Evolutionary conservation across 2,329 filamentous ascomycete genomes (phyloP).

Genomic region (Dactylellina sp.): DNA sequence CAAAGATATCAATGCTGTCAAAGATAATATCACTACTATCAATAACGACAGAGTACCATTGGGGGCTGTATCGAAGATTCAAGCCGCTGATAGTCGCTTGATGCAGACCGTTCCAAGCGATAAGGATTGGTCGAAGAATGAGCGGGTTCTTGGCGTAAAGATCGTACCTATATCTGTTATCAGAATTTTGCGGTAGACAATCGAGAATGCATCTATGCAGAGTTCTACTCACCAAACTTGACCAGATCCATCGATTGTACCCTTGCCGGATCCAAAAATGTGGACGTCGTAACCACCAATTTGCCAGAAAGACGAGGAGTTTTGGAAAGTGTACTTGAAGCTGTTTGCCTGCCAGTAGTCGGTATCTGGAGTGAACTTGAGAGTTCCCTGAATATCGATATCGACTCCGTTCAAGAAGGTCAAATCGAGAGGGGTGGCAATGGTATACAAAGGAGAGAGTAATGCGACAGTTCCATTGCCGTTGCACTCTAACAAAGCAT

Average conservation of each 20-base stretch:
- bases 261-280: constrained; percentile 71
- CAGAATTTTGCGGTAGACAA: background rate
- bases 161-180: constrained; percentile 66
- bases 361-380: constrained; percentile 73
- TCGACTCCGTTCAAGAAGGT: constrained; percentile 75
- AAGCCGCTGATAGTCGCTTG: constrained; percentile 72
- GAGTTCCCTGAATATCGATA: constrained; percentile 66
- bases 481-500: constrained; percentile 72
- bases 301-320: constrained; percentile 75
- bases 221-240: constrained; percentile 68
- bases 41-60: constrained; percentile 75
- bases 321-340: constrained; percentile 75
- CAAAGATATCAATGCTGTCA: constrained; percentile 72
- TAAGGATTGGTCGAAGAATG: constrained; percentile 71
- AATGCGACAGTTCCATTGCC: constrained; percentile 74
- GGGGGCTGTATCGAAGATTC: constrained; percentile 71
- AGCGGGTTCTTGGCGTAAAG: constrained; percentile 71
- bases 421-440: constrained; percentile 74
- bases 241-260: constrained; percentile 73
- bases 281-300: constrained; percentile 75
- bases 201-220: background rate
- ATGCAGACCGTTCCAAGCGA: constrained; percentile 71
- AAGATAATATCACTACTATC: constrained; percentile 75
- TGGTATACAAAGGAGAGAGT: constrained; percentile 70
- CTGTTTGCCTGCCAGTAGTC: constrained; percentile 76